Conservation (phyloP, 805 yeast genomes). For the Saturnispora diversa region DNA sequence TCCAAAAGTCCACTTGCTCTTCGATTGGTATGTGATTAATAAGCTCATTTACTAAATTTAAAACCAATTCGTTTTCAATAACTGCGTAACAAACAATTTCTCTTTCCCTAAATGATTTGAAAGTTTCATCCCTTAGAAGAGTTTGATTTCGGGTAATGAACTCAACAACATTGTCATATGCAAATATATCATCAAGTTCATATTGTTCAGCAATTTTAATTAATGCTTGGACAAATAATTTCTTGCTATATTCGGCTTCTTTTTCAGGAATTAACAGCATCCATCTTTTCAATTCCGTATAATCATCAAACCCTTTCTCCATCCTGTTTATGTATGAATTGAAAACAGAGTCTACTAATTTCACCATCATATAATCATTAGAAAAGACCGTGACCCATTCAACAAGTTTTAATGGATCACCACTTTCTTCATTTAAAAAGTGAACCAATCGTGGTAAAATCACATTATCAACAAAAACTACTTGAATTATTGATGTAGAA, state of each 20-base stretch:
- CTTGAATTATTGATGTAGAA: not conserved
- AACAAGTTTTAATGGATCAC: not conserved
- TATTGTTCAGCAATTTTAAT: not conserved
- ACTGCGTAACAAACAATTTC: not conserved
- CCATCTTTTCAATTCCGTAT: constrained; percentile 2
- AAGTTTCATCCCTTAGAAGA: not conserved
- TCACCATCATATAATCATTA: not conserved
- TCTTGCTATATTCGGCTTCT: constrained; percentile 16
- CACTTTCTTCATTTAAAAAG: constrained; percentile 5
- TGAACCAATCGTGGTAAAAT: constrained; percentile 1
- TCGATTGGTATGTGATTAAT: not conserved
- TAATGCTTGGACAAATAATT: not conserved
- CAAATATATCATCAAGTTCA: not conserved
- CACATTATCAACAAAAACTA: not conserved
- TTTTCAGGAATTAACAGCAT: not conserved
- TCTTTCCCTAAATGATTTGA: not conserved
- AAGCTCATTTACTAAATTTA: constrained; percentile 1
- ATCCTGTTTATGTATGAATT: not conserved
- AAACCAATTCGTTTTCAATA: constrained; percentile 4
- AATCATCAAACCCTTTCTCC: not conserved
- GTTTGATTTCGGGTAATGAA: not conserved
- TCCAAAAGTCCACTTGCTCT: constrained; percentile 3
- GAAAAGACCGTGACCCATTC: constrained; percentile 9
- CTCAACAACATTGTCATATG: not conserved
- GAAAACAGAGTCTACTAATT: constrained; percentile 1